These are phyloP conservation scores for Saccharomycopsis vini DNA, from an alignment of 805 yeast species.

Conservation along the genomic window DNA sequence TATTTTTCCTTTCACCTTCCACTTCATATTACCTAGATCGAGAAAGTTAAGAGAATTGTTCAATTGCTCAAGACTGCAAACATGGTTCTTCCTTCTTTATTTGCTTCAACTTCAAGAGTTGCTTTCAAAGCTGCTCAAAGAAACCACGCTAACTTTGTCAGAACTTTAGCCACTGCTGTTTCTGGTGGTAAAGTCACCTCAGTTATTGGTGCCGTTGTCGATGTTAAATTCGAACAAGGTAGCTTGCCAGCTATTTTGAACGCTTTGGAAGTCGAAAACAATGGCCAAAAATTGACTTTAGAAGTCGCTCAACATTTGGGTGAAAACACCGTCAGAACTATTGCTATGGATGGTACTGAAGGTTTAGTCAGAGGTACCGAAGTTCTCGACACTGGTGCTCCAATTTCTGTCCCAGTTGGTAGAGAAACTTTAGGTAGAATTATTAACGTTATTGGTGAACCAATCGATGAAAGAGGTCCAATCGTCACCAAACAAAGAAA, in stretches of 20 bases:
- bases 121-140: slow-evolving; percentile 87
- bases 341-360: slow-evolving; percentile 99
- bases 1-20: not conserved
- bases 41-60: not conserved
- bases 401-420: slow-evolving; percentile 98
- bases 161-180: slow-evolving; percentile 74
- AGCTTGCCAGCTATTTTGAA: slow-evolving; percentile 94
- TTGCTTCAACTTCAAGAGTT: slow-evolving; percentile 64
- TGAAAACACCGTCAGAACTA: slow-evolving; percentile 99
- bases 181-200: slow-evolving; percentile 87
- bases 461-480: slow-evolving; percentile 99
- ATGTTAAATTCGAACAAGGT: slow-evolving; percentile 97
- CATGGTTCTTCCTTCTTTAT: slow-evolving; percentile 49
- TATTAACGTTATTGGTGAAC: slow-evolving; percentile 97
- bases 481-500: slow-evolving; percentile 83
- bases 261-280: slow-evolving; percentile 82
- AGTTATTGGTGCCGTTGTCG: slow-evolving; percentile 98
- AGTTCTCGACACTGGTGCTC: slow-evolving; percentile 93
- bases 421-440: slow-evolving; percentile 99
- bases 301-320: slow-evolving; percentile 99
- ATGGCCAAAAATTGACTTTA: slow-evolving; percentile 73
- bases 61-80: slow-evolving; percentile 13
- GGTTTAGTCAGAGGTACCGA: slow-evolving; percentile 97
- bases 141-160: slow-evolving; percentile 57
- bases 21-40: not conserved